Percentiles rank a stretch among this genome's conserved stretches.
Evolutionary conservation across 1,284 basidiomycete species (phyloP).

Genomic region (Amylostereum chailletii): DNA sequence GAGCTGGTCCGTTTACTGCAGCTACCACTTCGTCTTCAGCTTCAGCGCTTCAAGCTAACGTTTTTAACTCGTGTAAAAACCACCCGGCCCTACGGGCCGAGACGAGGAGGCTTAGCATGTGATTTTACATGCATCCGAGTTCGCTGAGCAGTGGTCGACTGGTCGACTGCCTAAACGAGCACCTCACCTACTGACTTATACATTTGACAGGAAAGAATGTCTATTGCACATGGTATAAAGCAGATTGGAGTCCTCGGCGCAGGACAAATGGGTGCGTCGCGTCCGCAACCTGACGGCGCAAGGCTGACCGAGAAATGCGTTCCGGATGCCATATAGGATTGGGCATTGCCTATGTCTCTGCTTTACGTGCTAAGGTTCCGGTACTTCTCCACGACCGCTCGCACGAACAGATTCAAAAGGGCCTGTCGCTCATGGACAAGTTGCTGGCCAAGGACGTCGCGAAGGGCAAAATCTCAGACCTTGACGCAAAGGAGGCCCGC

Average conservation of each 20-base stretch:
- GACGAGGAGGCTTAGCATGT: too few relatives aligned
- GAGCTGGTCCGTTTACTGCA: too few relatives aligned
- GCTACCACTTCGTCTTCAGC: too few relatives aligned
- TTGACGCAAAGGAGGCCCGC: conserved; percentile 69
- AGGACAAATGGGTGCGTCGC: conserved; percentile 68
- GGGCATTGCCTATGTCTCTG: conserved; percentile 82
- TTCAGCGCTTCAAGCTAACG: too few relatives aligned
- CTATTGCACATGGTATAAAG: conserved; percentile 57
- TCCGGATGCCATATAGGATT: conserved; percentile 28
- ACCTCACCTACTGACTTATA: too few relatives aligned
- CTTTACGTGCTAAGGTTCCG: conserved; percentile 69
- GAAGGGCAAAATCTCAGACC: conserved; percentile 72
- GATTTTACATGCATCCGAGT: too few relatives aligned
- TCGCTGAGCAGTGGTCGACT: too few relatives aligned
- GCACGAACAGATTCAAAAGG: conserved; percentile 56
- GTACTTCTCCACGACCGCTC: conserved; percentile 65
- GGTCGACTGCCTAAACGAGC: too few relatives aligned
- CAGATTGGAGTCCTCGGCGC: conserved; percentile 68
- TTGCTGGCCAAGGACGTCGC: conserved; percentile 83
- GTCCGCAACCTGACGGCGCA: neutral
- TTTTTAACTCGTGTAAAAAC: too few relatives aligned
- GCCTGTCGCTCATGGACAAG: conserved; percentile 67
- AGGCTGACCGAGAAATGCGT: too few relatives aligned
- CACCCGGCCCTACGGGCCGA: too few relatives aligned
- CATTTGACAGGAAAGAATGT: conserved; percentile 24